Base-by-base conservation (phyloP, 2,329 filamentous ascomycete genomes). In the Colletotrichum sp. region DNA sequence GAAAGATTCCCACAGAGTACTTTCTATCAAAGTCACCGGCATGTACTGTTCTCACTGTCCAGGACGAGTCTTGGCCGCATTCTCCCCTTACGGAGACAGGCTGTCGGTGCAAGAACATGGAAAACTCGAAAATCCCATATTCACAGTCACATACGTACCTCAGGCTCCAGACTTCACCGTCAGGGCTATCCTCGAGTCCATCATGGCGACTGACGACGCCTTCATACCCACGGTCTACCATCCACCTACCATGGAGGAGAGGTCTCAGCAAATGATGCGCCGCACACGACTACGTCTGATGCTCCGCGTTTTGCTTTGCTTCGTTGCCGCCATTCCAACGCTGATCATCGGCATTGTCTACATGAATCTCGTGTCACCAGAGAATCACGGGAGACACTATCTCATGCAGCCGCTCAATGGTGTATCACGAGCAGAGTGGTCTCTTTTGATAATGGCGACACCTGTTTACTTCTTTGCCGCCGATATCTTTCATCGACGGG, bases 271-370 rank as follows among this genome's bases (percentile, higher is more conserved):
- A 36, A 95, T 98, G 82, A 93, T 95, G 76, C 88, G 88, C 24
- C 90, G 90, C 74, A 95, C 98, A 80, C 92, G 93, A 80, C 89
- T 87, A n/a, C 89, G 92, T 36, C 90, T 98, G 14, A 84, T 96
- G 0, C 87, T 90, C 72, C 93, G 96, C 18, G 89, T 95, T 18
- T 81, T 94, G 2, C 88, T 98, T 71, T 93, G 95, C 2, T 84
- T 94, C 39, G 80, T 93, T 30, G 86, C 94, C 7, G 93, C 94
- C 18, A 93, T 98, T 61, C 96, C 96, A 3, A 95, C 95, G 0
- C 96, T 98, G 79, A 83, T 98, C 67, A 92, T 98, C 52, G 96
- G 96, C 4, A 95, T 98, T 68, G 92, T 98, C 2, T 98, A 95
- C 85, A 98, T 98, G 96, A 95, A 91, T 76, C 88, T 98, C 2